phyloP scores from a whole-genome alignment of 2,329 filamentous ascomycete species.

The Lasiodiplodia hormozganensis region DNA sequence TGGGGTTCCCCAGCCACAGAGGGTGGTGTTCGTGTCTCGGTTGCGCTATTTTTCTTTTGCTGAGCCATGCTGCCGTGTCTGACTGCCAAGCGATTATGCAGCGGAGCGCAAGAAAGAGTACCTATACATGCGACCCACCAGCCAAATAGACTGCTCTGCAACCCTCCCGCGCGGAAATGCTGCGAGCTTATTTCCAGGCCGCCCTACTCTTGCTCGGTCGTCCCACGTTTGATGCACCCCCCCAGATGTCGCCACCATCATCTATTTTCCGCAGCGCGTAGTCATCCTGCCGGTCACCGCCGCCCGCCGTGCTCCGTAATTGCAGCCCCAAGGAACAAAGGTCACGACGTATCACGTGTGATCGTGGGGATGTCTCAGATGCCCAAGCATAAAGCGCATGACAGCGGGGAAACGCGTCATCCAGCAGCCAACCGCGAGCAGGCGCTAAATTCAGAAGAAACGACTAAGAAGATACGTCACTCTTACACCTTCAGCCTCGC shows the following conservation, averaged over 20 bases:
- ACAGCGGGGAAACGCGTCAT: conserved; percentile 5
- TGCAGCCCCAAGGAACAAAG: neutral
- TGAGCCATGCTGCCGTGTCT: conserved; percentile 1
- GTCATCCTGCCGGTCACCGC: conserved; percentile 2
- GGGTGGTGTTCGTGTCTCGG: neutral
- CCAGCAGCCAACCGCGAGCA: neutral
- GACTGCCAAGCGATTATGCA: neutral
- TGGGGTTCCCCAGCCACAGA: neutral
- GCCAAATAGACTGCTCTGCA: neutral
- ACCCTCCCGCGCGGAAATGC: neutral
- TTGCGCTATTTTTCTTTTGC: conserved; percentile 10
- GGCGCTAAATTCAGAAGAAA: neutral
- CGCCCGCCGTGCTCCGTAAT: neutral
- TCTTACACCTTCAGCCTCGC: neutral
- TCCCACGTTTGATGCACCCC: neutral
- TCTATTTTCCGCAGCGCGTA: neutral
- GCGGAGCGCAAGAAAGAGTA: neutral
- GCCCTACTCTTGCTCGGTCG: neutral
- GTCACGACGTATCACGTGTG: conserved; percentile 14
- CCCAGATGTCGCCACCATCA: neutral
- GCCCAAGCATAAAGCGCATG: conserved; percentile 1
- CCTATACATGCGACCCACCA: conserved; percentile 13
- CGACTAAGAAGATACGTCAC: conserved; percentile 9
- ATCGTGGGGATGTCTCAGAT: conserved; percentile 1
- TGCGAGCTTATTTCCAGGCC: neutral